These are phyloP conservation scores for Fusarium graminum DNA, from an alignment of 2,329 filamentous ascomycete species.

Conservation along the genomic window DNA sequence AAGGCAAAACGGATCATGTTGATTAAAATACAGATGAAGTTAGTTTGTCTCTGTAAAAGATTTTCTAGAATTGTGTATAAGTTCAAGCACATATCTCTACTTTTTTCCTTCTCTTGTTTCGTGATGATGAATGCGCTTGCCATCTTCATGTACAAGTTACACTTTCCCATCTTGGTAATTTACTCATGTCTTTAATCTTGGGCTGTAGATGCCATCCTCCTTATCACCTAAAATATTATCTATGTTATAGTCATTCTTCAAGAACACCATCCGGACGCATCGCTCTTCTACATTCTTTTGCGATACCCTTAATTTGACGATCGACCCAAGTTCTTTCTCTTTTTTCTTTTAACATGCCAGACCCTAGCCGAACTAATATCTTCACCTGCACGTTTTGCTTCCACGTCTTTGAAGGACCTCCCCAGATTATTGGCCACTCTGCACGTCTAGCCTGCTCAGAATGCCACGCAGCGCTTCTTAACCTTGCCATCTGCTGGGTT, in stretches of 20 bases:
- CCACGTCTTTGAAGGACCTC: slow-evolving; percentile 55
- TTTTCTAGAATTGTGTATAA: slow-evolving; percentile 29
- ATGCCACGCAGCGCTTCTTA: slow-evolving; percentile 63
- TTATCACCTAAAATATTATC: not conserved
- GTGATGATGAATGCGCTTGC: not conserved
- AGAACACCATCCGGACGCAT: not conserved
- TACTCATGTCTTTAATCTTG: no score
- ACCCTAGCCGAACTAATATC: slow-evolving; percentile 31
- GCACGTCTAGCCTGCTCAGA: slow-evolving; percentile 63
- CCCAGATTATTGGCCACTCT: slow-evolving; percentile 59
- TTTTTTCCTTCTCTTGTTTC: not conserved
- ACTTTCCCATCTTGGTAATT: slow-evolving; percentile 1
- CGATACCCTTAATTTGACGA: slow-evolving; percentile 5
- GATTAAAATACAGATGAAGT: slow-evolving; percentile 42
- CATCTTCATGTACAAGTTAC: not conserved
- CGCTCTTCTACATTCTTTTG: slow-evolving; percentile 18
- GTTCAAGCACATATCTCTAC: slow-evolving; percentile 5
- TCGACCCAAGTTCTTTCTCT: not conserved
- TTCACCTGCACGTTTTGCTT: slow-evolving; percentile 71
- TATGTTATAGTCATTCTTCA: not conserved
- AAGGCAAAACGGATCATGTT: slow-evolving; percentile 44
- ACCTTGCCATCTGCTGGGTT: slow-evolving; percentile 69
- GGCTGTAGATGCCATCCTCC: not conserved
- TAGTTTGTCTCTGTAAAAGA: slow-evolving; percentile 37
- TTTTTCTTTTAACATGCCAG: slow-evolving; percentile 27